phyloP scores from a whole-genome alignment of 179 eudicot genomes.

The Carnegiea gigantea region DNA sequence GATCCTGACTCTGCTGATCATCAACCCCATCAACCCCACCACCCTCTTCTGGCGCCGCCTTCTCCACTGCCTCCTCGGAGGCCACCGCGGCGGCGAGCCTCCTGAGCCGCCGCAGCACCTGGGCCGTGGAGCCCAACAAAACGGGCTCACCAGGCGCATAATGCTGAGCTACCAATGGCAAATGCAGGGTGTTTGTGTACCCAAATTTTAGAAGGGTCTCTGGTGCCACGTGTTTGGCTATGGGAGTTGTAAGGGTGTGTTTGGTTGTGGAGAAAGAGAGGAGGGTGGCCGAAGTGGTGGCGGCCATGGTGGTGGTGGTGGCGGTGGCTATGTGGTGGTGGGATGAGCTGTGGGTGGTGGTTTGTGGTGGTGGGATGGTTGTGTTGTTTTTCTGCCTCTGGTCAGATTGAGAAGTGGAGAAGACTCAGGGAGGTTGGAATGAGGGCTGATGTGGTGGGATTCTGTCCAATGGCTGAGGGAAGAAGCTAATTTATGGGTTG shows the following conservation, averaged over 20 bases:
- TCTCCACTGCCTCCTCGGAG: slow-evolving; percentile 26
- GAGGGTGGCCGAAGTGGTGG: slow-evolving; percentile 43
- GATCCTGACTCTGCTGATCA: slow-evolving; percentile 26
- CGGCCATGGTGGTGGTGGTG: slow-evolving; percentile 15
- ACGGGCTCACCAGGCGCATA: slow-evolving; percentile 25
- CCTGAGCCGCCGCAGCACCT: slow-evolving; percentile 40
- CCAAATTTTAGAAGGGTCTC: slow-evolving; percentile 24
- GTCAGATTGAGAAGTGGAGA: neutral
- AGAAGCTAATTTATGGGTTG: slow-evolving; percentile 16
- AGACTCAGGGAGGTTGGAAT: neutral
- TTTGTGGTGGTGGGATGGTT: neutral
- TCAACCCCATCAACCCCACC: slow-evolving; percentile 9
- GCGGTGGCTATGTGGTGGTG: slow-evolving; percentile 36
- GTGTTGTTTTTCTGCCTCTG: neutral
- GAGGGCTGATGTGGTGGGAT: slow-evolving; percentile 21
- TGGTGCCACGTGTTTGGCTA: slow-evolving; percentile 17
- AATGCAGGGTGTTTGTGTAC: slow-evolving; percentile 13
- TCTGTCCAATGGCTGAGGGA: slow-evolving; percentile 17
- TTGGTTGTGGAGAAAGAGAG: slow-evolving; percentile 42
- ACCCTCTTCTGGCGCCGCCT: slow-evolving; percentile 12
- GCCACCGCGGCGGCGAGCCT: slow-evolving; percentile 51
- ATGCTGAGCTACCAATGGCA: slow-evolving; percentile 19
- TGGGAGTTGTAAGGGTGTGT: slow-evolving; percentile 27
- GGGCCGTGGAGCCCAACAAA: slow-evolving; percentile 4
- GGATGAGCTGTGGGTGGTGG: neutral